phyloP scores from a whole-genome alignment of 257 asterid genomes.

The Przewalskia tangutica region DNA sequence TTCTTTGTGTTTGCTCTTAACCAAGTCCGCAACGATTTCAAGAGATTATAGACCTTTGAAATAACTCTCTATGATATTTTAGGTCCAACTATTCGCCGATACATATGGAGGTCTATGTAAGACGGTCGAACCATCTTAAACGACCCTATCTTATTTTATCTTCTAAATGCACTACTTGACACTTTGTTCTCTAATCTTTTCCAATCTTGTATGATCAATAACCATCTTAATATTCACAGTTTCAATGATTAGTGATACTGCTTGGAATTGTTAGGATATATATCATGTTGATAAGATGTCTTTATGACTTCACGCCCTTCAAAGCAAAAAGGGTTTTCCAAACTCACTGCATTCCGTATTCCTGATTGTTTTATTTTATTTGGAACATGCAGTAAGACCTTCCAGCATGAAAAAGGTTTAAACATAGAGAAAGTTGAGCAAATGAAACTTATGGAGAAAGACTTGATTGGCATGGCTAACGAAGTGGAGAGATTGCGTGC shows the following conservation, averaged over 20 bases:
- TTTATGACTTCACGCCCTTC: background rate
- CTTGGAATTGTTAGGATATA: background rate
- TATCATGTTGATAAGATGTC: background rate
- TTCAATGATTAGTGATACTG: background rate
- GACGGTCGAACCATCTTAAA: background rate
- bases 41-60: background rate
- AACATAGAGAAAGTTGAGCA: constrained; percentile 60
- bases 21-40: background rate
- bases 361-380: background rate
- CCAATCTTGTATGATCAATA: background rate
- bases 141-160: background rate
- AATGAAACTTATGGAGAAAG: constrained; percentile 59
- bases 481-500: constrained; percentile 61
- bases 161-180: background rate
- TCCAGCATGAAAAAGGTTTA: constrained; percentile 58
- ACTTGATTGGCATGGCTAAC: constrained; percentile 42
- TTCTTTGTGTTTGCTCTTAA: background rate
- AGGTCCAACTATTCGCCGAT: background rate
- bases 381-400: constrained; percentile 42
- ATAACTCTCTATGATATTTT: background rate
- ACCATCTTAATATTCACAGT: background rate
- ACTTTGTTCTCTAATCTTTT: background rate
- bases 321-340: background rate
- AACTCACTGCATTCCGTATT: background rate
- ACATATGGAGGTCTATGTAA: background rate